Evolutionary conservation across 495 filamentous ascomycete species (phyloP), one percentile per base, ranked within the genome.

Genomic region (Pseudomonodictys pantanalensis): DNA sequence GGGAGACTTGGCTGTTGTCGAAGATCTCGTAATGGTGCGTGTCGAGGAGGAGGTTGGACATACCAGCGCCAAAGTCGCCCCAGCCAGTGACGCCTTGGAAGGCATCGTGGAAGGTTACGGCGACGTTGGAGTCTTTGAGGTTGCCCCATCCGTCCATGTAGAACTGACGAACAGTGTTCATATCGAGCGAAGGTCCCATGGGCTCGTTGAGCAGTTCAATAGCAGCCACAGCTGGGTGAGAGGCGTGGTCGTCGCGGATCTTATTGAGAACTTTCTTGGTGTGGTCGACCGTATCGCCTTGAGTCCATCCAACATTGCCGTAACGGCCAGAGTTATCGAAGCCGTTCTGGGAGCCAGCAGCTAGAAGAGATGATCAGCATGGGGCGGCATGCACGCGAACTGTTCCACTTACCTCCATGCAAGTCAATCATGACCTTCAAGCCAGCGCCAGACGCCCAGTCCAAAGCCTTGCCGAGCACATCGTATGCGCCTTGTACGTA

Each of bases 401-500:
- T 42, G 18, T 28, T 35, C 11, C 15, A 72, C 79, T 66, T 71
- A 84, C 83, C 84, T 55, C 86, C 87, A 62, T 89, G 86, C 33
- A 89, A 69, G 65, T 89, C 87, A 62, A 90, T 76, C 65, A 86
- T 79, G 33, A 91, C 83, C 65, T 84, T 88, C 20, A 90, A 67
- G 12, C 83, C 81, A 32, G 79, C 76, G 41, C 51, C 69, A 59
- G 81, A 67, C 18, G 89, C 89, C 88, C 88, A 92, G 32, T 72
- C 71, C 15, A 91, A 78, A 5, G 88, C 86, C 41, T 80, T 68
- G 52, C 87, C 83, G 12, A 91, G 79, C 52, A 78, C 77, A n/a
- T 78, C 68, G 43, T 89, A 79, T 63, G 88, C 86, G 32, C 88
- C 89, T 64, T 87, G 77, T 39, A 90, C 85, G 65, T 87, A 91